Conservation (phyloP, 2,329 filamentous ascomycete species). For the Massarina eburnea region DNA sequence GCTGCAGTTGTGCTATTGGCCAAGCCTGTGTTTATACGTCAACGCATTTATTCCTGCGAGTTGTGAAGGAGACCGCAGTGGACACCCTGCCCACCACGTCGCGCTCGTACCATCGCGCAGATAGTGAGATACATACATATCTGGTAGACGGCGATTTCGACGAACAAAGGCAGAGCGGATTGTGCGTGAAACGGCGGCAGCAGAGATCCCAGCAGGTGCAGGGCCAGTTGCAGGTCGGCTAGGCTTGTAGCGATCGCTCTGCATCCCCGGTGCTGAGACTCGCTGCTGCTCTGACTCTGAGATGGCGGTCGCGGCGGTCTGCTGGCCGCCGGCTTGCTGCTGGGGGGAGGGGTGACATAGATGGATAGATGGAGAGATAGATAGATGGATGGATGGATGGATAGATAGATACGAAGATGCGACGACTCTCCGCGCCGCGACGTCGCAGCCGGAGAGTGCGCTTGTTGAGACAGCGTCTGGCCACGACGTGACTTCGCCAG, state of each 20-base stretch:
- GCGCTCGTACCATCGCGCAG: not conserved
- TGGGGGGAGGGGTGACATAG: too few relatives aligned
- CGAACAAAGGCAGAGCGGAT: constrained; percentile 19
- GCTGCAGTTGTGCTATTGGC: constrained; percentile 36
- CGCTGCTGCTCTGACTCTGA: constrained; percentile 23
- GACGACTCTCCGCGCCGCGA: constrained; percentile 8
- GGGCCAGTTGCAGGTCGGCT: constrained; percentile 8
- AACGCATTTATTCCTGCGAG: constrained; percentile 24
- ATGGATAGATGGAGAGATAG: too few relatives aligned
- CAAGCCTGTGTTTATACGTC: constrained; percentile 15
- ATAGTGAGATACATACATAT: constrained; percentile 9
- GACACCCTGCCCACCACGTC: too few relatives aligned
- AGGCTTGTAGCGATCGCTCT: constrained; percentile 34
- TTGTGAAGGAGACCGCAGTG: constrained; percentile 21
- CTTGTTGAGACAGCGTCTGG: constrained; percentile 18
- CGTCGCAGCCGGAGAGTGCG: constrained; percentile 17
- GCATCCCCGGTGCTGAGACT: constrained; percentile 22
- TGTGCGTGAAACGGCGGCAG: constrained; percentile 32
- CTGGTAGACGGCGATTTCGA: constrained; percentile 18
- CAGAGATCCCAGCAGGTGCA: constrained; percentile 25
- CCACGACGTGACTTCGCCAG: constrained; percentile 10
- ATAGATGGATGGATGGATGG: constrained; percentile 3
- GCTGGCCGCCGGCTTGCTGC: too few relatives aligned
- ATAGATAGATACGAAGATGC: not conserved
- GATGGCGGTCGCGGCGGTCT: constrained; percentile 9